Evolutionary conservation across 371 early-diverging fungal species (phyloP).

Genomic region (Conidiobolus incongruus): DNA sequence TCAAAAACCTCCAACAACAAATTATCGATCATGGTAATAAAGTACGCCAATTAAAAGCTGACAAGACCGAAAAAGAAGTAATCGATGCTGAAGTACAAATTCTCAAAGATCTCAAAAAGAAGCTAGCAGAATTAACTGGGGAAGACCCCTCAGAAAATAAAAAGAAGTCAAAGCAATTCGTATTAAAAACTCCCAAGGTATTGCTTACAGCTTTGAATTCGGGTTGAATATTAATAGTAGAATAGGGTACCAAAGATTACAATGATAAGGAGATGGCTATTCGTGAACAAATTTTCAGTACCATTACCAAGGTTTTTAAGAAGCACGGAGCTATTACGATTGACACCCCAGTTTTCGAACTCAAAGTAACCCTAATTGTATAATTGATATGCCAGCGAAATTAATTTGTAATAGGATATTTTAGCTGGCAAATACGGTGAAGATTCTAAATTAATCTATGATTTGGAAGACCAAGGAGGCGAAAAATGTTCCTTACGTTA

Average conservation of each 20-base stretch:
- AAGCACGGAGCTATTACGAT: slow-evolving; percentile 95
- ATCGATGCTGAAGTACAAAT: slow-evolving; percentile 29
- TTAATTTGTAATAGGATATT: slow-evolving; percentile 35
- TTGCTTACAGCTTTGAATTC: neutral
- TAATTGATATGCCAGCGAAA: neutral
- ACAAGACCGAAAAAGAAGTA: slow-evolving; percentile 24
- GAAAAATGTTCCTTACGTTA: slow-evolving; percentile 95
- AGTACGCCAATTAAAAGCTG: slow-evolving; percentile 32
- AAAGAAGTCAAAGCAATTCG: slow-evolving; percentile 16
- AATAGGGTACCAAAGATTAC: slow-evolving; percentile 95
- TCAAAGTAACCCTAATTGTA: slow-evolving; percentile 25
- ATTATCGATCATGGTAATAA: slow-evolving; percentile 32
- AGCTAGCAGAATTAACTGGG: slow-evolving; percentile 20
- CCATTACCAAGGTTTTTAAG: slow-evolving; percentile 72
- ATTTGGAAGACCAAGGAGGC: slow-evolving; percentile 97
- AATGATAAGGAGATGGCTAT: slow-evolving; percentile 85
- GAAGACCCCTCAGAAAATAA: slow-evolving; percentile 12
- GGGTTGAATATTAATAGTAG: neutral
- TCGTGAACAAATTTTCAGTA: slow-evolving; percentile 75
- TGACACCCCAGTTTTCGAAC: slow-evolving; percentile 99
- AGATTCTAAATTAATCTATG: slow-evolving; percentile 97
- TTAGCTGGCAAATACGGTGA: slow-evolving; percentile 98
- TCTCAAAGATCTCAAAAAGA: slow-evolving; percentile 31
- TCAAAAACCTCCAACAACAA: slow-evolving; percentile 21
- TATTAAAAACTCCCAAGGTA: slow-evolving; percentile 55